phyloP scores from a whole-genome alignment of 805 yeast genomes.

The Suhomyces vadensis region DNA sequence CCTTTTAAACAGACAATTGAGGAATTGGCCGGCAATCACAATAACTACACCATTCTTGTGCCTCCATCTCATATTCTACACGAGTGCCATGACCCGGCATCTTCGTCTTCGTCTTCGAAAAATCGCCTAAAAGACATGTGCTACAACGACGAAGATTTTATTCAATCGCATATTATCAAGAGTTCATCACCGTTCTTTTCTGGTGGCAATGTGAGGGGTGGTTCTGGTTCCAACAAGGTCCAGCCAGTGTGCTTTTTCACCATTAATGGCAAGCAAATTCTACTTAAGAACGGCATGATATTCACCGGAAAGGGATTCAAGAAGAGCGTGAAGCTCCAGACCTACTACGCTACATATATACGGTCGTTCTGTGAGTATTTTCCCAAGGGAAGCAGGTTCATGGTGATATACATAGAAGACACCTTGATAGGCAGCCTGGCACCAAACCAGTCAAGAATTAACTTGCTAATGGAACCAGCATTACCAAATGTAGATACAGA shows the following conservation, averaged over 20 bases:
- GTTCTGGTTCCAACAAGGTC: conserved; percentile 21
- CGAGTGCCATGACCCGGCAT: conserved; percentile 30
- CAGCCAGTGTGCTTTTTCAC: conserved; percentile 52
- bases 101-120: conserved; percentile 20
- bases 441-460: not conserved
- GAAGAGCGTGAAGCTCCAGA: conserved; percentile 44
- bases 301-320: conserved; percentile 62
- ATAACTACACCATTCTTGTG: conserved; percentile 58
- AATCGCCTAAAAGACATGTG: conserved; percentile 52
- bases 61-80: conserved; percentile 57
- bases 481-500: not conserved
- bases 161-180: conserved; percentile 60
- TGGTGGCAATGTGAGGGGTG: conserved; percentile 20
- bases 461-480: not conserved
- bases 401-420: conserved; percentile 57
- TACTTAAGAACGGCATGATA: conserved; percentile 54
- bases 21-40: conserved; percentile 44
- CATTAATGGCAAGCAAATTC: conserved; percentile 54
- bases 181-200: conserved; percentile 25
- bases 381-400: conserved; percentile 55
- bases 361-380: conserved; percentile 58
- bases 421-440: conserved; percentile 49
- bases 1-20: conserved; percentile 50
- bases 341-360: conserved; percentile 37
- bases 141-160: conserved; percentile 54